Conservation (phyloP, 1,284 basidiomycete genomes). For the Irpex sp. region DNA sequence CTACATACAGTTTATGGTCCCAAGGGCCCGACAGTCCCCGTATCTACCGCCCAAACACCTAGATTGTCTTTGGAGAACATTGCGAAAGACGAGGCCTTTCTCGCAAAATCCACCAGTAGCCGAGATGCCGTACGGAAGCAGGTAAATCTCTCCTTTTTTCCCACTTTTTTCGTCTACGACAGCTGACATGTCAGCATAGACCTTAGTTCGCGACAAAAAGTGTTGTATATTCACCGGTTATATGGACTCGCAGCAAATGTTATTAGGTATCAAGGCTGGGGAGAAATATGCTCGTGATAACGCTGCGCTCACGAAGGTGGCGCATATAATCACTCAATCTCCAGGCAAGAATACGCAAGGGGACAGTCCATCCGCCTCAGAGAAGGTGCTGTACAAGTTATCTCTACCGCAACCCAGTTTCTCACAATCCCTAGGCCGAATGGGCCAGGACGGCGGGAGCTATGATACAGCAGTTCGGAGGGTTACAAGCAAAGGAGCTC, state of each 20-base stretch:
- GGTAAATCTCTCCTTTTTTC: background rate
- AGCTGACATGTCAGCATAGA: background rate
- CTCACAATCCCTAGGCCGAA: background rate
- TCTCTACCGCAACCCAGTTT: background rate
- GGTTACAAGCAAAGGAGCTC: background rate
- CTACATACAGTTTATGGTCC: background rate
- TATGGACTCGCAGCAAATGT: background rate
- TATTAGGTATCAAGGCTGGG: background rate
- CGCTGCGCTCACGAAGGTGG: background rate
- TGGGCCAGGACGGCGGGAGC: background rate
- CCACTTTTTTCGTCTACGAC: background rate
- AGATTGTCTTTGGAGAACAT: background rate
- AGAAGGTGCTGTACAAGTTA: background rate
- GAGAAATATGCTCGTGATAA: background rate
- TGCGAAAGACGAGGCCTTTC: background rate
- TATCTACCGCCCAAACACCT: background rate
- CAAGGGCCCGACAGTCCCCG: background rate
- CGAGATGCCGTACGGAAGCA: background rate
- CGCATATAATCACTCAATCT: background rate
- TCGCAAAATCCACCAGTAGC: background rate
- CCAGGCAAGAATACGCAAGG: background rate
- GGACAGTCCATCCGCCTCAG: background rate
- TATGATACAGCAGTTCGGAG: background rate
- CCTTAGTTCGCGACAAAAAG: background rate
- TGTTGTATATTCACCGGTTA: background rate